Base-by-base conservation (phyloP, 192 early-diverging fungal genomes). In the Coemansia sp. region DNA sequence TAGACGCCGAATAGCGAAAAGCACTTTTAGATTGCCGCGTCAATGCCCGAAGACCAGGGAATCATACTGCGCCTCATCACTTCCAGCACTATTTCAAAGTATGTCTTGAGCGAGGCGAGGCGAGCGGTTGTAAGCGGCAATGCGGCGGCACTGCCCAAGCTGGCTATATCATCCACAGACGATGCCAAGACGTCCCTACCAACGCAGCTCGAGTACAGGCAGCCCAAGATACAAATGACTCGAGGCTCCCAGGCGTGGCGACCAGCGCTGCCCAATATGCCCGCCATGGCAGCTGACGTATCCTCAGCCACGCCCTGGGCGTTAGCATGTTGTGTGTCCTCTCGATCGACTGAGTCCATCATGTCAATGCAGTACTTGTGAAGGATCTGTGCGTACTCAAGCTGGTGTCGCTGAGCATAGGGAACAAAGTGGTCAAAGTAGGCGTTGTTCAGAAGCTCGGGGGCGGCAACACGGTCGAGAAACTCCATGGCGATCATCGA, bases 51-150 rank as follows among this genome's bases (percentile, higher is more conserved):
- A 6, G 86, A 84, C 92, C 92, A 92, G 5, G 91, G 91, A 34
- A 93, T 82, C 2, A 81, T 79, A 29, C 87, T 88, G 46, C 87
- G 78, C 59, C 88, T 79, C 87, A 92, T 90, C 12, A 88, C 65
- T 40, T 91, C 91, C 33, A 92, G 68, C n/a, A 86, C 60, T 12
- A 91, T 38, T 41, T 67, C 78, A 22, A 61, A 67, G 57, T 67
- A 68, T 13, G 78, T 75, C 20, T 44, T 59, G 29, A 75, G 68
- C 42, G 64, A 44, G 41, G 57, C 36, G 2, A 63, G 36, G 20
- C 76, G 70, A 41, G 66, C 62, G 3, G 66, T 59, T 10, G 76
- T 73, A 33, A 73, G 66, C 9, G 70, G 72, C 59, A 70, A 70
- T 47, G 20, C 36, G 11, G 27, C 27, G 15, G 67, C 41, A 18